Conservation (phyloP, 371 early-diverging fungal genomes). For the Actinomortierella ambigua region DNA sequence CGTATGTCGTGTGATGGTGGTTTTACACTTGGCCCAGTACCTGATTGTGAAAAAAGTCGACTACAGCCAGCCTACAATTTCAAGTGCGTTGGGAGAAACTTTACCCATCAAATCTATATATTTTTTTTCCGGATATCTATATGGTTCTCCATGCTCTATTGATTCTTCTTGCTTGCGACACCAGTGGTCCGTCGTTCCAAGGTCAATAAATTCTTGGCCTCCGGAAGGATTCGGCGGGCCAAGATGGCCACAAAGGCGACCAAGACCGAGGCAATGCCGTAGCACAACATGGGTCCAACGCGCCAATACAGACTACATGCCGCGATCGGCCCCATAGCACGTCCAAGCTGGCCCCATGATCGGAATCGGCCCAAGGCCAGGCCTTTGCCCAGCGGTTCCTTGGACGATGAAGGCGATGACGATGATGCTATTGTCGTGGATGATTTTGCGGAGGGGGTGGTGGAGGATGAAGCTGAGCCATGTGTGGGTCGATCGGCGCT, state of each 20-base stretch:
- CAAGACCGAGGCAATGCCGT: slow-evolving; percentile 39
- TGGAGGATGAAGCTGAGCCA: background rate
- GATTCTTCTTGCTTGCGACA: too few relatives aligned
- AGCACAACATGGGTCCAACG: slow-evolving; percentile 69
- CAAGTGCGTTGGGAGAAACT: too few relatives aligned
- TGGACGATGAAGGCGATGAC: background rate
- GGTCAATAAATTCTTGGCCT: slow-evolving; percentile 1
- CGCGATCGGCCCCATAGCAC: slow-evolving; percentile 88
- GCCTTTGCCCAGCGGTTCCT: slow-evolving; percentile 62
- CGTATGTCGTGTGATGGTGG: too few relatives aligned
- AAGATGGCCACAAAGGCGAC: slow-evolving; percentile 19
- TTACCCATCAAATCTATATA: too few relatives aligned
- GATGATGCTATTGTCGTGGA: background rate
- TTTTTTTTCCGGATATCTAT: too few relatives aligned
- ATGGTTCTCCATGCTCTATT: too few relatives aligned
- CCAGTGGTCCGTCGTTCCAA: too few relatives aligned
- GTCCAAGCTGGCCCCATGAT: slow-evolving; percentile 90
- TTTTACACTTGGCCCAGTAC: too few relatives aligned
- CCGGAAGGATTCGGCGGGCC: slow-evolving; percentile 29
- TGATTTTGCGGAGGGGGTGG: background rate
- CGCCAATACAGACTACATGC: slow-evolving; percentile 92
- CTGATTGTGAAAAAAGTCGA: too few relatives aligned
- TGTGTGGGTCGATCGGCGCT: too few relatives aligned
- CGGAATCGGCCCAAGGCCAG: slow-evolving; percentile 85
- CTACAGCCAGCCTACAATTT: too few relatives aligned